Base-by-base conservation (phyloP, 1,284 basidiomycete species). In the Ceratobasidium sp. region DNA sequence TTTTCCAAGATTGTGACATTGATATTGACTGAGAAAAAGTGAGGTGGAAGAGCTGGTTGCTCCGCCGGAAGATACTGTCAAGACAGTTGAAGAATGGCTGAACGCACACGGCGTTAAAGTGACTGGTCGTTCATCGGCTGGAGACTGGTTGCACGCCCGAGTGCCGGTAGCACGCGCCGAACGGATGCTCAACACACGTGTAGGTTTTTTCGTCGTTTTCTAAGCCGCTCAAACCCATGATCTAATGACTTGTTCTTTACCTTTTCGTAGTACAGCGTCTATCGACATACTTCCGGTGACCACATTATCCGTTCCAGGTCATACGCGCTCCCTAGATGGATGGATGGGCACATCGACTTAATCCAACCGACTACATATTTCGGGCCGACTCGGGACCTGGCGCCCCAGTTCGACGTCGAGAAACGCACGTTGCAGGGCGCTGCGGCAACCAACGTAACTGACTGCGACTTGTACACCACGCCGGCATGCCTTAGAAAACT, bases 361-460 rank as follows among this genome's bases (percentile, higher is more conserved):
- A 86, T 91, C 46, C 84, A 89, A 6, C 91, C 91, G 0, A 91
- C 90, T 0, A 91, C 90, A 9, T 90, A 89, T 82, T 92, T 92
- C 80, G 88, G 89, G 20, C 2, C 5, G n/a, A n/a, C 23, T n/a
- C 20, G 23, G 20, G 53, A 87, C 86, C 81, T 66, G 88, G 46
- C 84, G 85, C 58, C 56, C 71, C 39, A 42, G 15, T 71, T 82
- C 23, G 80, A 71, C 1, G 73, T 83, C 55, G 81, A 80, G 23
- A 81, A 79, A 46, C 51, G n/a, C n/a, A n/a, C n/a, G n/a, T n/a
- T n/a, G n/a, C n/a, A n/a, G n/a, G n/a, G 51, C 81, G 80, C 42
- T 76, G 83, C 60, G 82, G 82, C 60, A 79, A 55, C 20, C 20
- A n/a, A 6, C 18, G 18, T 7, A 9, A 23, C 89, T 0, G 88